These are phyloP conservation scores for Aristolochia californica DNA, from an alignment of 164 flowering plant genomes.

Conservation along the genomic window DNA sequence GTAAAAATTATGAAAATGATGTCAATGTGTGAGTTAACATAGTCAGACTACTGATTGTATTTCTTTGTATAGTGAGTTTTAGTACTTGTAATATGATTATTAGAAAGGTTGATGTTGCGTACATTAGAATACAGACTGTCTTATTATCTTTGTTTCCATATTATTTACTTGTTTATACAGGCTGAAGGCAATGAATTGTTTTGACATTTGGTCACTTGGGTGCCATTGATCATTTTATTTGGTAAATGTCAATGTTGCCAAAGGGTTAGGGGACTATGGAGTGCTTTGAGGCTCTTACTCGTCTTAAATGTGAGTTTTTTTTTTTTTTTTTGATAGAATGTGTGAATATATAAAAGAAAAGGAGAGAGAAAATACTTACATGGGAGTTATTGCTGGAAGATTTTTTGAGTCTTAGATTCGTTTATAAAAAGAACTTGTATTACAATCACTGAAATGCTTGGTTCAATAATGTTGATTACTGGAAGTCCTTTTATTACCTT, in stretches of 20 bases:
- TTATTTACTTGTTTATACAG: conserved; percentile 3
- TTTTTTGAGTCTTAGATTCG: neutral
- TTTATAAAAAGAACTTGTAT: neutral
- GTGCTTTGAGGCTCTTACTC: conserved; percentile 11
- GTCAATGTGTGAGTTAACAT: neutral
- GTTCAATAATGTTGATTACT: neutral
- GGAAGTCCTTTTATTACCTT: neutral
- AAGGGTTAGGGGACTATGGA: conserved; percentile 38
- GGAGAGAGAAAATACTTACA: too few species aligned
- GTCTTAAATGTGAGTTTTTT: conserved; percentile 27
- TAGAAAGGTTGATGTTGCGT: neutral
- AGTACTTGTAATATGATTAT: neutral
- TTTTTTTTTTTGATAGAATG: too few species aligned
- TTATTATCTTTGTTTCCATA: neutral
- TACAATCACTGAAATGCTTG: neutral
- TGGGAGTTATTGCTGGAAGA: neutral
- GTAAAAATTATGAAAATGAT: too few species aligned
- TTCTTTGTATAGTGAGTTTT: neutral
- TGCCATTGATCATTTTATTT: conserved; percentile 3
- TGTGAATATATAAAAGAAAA: too few species aligned
- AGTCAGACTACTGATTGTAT: too few species aligned
- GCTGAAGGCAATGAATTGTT: neutral
- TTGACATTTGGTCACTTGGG: conserved; percentile 1
- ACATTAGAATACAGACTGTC: neutral
- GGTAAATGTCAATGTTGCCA: conserved; percentile 30